Evolutionary conservation across 495 filamentous ascomycete genomes (phyloP).

Genomic region (Pseudomonodictys pantanalensis): DNA sequence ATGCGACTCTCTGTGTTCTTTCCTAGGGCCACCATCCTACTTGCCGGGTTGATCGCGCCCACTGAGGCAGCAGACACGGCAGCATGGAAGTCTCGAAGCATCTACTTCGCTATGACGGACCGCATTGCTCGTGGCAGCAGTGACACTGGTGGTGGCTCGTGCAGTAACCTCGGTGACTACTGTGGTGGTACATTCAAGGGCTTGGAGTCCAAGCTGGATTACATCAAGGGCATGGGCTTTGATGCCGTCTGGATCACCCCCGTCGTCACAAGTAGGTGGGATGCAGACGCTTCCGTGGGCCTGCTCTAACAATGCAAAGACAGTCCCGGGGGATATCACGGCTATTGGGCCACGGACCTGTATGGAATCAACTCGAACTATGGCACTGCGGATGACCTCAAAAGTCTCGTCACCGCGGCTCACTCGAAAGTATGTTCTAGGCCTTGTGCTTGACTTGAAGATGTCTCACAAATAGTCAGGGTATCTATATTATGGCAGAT

Average conservation of each 20-base stretch:
- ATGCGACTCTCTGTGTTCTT: no score
- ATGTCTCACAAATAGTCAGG: no score
- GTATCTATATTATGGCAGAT: conserved; percentile 68
- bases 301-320: conserved; percentile 32
- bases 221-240: conserved; percentile 77
- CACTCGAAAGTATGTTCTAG: conserved; percentile 17
- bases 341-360: conserved; percentile 72
- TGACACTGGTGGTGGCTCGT: conserved; percentile 55
- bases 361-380: conserved; percentile 63
- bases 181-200: conserved; percentile 77
- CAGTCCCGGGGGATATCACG: conserved; percentile 53
- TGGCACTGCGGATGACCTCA: conserved; percentile 62
- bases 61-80: conserved; percentile 32
- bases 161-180: conserved; percentile 54
- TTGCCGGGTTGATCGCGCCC: no score
- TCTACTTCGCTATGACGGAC: conserved; percentile 25
- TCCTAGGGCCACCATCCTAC: no score
- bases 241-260: conserved; percentile 48
- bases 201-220: conserved; percentile 64
- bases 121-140: conserved; percentile 58
- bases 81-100: conserved; percentile 32
- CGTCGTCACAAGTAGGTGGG: conserved; percentile 38
- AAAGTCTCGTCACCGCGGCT: conserved; percentile 43
- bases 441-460: no score
- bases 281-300: background rate